Conservation (phyloP, 352 stramenopile species). For the Phytopythium helicoides region DNA sequence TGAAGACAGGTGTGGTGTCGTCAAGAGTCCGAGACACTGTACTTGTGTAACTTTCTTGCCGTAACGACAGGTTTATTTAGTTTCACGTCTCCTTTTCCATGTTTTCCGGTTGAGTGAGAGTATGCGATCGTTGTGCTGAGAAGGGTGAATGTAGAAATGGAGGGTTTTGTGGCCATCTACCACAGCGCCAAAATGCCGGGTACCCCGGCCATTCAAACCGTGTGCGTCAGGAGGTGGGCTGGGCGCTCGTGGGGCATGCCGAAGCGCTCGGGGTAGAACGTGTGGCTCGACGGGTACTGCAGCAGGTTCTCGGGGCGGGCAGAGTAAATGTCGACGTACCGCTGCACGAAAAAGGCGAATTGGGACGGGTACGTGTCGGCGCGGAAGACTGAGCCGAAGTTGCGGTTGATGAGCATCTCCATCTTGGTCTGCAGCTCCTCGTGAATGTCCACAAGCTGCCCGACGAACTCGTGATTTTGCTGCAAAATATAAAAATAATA, state of each 20-base stretch:
- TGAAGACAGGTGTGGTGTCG: too few relatives aligned
- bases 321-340: constrained; percentile 89
- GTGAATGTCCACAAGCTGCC: constrained; percentile 58
- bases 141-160: too few relatives aligned
- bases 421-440: constrained; percentile 63
- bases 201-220: too few relatives aligned
- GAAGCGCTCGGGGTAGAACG: constrained; percentile 81
- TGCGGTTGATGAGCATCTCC: constrained; percentile 80
- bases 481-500: neutral
- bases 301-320: constrained; percentile 81
- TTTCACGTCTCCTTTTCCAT: too few relatives aligned
- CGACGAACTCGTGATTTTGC: constrained; percentile 61
- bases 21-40: too few relatives aligned
- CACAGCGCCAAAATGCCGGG: too few relatives aligned
- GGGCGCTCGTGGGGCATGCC: constrained; percentile 55
- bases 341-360: constrained; percentile 84
- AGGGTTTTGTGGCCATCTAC: too few relatives aligned
- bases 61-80: too few relatives aligned
- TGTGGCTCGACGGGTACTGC: constrained; percentile 78
- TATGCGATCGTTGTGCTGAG: too few relatives aligned
- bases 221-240: neutral
- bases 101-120: too few relatives aligned
- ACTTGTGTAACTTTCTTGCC: too few relatives aligned
- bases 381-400: constrained; percentile 88
- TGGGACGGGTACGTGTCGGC: constrained; percentile 81